Percentiles rank a stretch among this genome's conserved stretches.
phyloP scores from a whole-genome alignment of 768 basidiomycete genomes.

The Auricularia auricula-judae region DNA sequence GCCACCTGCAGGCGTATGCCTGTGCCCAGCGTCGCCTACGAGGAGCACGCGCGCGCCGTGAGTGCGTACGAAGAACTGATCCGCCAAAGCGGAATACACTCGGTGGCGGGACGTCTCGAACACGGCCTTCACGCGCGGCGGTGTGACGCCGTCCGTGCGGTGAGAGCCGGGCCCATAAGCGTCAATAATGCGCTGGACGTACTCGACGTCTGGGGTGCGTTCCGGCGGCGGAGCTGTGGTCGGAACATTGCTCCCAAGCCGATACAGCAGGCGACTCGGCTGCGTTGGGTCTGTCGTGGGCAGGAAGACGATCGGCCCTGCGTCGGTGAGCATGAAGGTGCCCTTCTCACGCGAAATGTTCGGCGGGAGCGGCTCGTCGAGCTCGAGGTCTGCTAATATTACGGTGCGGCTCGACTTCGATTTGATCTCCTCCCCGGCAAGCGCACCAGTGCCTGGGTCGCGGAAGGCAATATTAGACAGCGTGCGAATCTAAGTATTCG shows the following conservation, averaged over 20 bases:
- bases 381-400: background rate
- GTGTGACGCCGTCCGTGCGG: background rate
- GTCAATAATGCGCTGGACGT: background rate
- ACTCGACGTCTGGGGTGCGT: background rate
- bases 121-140: background rate
- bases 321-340: background rate
- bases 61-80: background rate
- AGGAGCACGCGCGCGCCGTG: conserved; percentile 11
- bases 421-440: background rate
- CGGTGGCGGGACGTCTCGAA: conserved; percentile 2
- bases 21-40: conserved; percentile 37
- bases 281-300: background rate
- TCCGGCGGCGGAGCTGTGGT: background rate
- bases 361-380: background rate
- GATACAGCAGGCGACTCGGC: background rate
- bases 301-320: background rate
- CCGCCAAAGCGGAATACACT: conserved; percentile 3
- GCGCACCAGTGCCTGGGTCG: background rate
- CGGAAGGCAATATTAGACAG: background rate
- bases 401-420: background rate
- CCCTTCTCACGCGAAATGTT: background rate
- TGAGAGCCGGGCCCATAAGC: background rate
- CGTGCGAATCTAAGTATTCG: background rate
- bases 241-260: background rate
- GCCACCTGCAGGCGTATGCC: conserved; percentile 41